Base-by-base conservation (phyloP, 495 filamentous ascomycete genomes). In the Durotheca rogersii region DNA sequence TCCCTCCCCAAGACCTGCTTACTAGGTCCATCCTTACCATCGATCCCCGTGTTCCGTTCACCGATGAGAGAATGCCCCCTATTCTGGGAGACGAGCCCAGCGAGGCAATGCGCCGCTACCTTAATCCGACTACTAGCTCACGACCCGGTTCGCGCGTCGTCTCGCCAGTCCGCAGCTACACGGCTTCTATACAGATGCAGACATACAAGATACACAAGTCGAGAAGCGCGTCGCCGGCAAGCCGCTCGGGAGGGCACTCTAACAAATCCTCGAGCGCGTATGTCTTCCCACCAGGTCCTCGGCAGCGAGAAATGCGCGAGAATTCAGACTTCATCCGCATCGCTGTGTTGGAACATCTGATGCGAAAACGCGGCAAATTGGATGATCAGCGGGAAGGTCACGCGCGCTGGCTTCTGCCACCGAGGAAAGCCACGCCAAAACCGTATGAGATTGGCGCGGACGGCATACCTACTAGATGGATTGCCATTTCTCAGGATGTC, bases 291-390 rank as follows among this genome's bases (percentile, higher is more conserved):
- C 72, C 70, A 4, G 72, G 73, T 0, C 70, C 86, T 7, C 84
- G 89, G 10, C 91, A 91, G 64, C 83, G 93, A 10, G 93, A 96
- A 65, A 82, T 89, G 55, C 81, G 93, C 29, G 93, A 98, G 66
- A 98, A 98, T 64, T 81, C 86, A 17, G 86, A 96, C 56, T 98
- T 97, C 70, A 83, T 98, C 40, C 83, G 93, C 20, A 85, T 97
- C 60, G 88, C 94, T 19, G 92, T 96, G 43, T 77, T 96, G 61
- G 93, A 98, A 70, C 95, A 96, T 87, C 88, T 92, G 49, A 98
- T 98, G 93, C 85, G 91, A 21, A 84, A 89, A 58, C 79, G 77
- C 34, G 93, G 93, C 34, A 97, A 98, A 70, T 72, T 98, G 47
- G 88, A 89, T 57, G 87, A 92, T 36, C 84, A 85, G 36, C 81